phyloP scores from a whole-genome alignment of 2,329 filamentous ascomycete species.

The Aureobasidium sp. region DNA sequence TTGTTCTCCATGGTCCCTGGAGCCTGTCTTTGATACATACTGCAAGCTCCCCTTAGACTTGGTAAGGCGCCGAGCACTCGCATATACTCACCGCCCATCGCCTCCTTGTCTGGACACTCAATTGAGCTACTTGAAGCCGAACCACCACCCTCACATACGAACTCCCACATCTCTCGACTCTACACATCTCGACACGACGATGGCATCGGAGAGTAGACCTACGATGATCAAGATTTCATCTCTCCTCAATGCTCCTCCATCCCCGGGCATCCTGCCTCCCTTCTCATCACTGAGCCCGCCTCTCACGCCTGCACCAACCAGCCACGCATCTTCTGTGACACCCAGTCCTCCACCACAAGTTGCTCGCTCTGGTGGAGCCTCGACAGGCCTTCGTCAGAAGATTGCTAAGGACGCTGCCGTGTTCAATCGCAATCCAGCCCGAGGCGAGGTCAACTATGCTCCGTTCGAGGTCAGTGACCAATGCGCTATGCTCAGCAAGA shows the following conservation, averaged over 20 bases:
- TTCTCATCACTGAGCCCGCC: slow-evolving; percentile 19
- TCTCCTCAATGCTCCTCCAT: slow-evolving; percentile 13
- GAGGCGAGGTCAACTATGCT: slow-evolving; percentile 63
- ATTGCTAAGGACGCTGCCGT: slow-evolving; percentile 58
- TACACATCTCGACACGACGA: neutral
- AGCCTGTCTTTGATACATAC: slow-evolving; percentile 13
- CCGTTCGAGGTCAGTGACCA: slow-evolving; percentile 59
- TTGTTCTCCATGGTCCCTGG: slow-evolving; percentile 1
- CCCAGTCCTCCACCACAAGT: slow-evolving; percentile 22
- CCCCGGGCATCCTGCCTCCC: slow-evolving; percentile 3
- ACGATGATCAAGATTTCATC: slow-evolving; percentile 13
- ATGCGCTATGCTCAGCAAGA: slow-evolving; percentile 19
- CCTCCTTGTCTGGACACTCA: slow-evolving; percentile 12
- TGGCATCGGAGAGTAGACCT: neutral
- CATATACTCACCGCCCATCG: slow-evolving; percentile 13
- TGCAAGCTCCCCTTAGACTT: slow-evolving; percentile 14
- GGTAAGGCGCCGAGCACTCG: slow-evolving; percentile 12
- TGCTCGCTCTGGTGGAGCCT: slow-evolving; percentile 17
- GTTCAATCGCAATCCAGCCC: slow-evolving; percentile 54
- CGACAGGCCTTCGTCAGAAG: slow-evolving; percentile 40
- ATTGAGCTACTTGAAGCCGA: slow-evolving; percentile 10
- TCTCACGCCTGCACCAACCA: slow-evolving; percentile 23
- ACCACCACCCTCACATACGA: neutral
- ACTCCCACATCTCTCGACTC: neutral
- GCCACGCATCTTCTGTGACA: slow-evolving; percentile 20